phyloP scores from a whole-genome alignment of 371 early-diverging fungal genomes.

The Mortierella sp. region DNA sequence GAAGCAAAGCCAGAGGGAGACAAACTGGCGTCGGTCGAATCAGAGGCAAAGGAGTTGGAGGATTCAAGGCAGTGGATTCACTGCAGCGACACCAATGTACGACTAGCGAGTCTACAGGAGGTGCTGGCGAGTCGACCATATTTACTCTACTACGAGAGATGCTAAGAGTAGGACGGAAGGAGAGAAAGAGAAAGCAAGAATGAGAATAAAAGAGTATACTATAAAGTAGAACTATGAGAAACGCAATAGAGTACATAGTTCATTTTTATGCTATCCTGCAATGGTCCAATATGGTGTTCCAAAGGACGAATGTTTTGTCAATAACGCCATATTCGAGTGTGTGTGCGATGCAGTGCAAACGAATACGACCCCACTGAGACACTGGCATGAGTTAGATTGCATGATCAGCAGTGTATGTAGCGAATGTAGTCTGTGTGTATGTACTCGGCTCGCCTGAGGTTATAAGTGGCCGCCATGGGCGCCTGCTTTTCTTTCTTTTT shows the following conservation, averaged over 20 bases:
- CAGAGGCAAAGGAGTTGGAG: constrained; percentile 5
- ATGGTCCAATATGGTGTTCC: no score
- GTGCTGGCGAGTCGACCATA: constrained; percentile 37
- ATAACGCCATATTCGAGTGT: background rate
- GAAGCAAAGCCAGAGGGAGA: constrained; percentile 10
- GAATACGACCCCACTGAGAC: background rate
- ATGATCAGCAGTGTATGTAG: no score
- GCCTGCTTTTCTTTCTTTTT: background rate
- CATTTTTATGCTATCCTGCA: no score
- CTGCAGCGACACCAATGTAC: constrained; percentile 48
- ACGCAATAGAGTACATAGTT: background rate
- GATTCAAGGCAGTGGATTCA: constrained; percentile 39
- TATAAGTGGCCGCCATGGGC: background rate
- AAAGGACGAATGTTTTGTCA: background rate
- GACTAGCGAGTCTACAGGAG: constrained; percentile 33
- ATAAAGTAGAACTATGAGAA: background rate
- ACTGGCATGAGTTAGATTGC: background rate
- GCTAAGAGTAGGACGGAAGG: constrained; percentile 17
- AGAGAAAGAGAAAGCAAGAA: background rate
- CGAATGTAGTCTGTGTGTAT: no score
- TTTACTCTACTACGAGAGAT: constrained; percentile 55
- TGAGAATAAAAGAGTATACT: constrained; percentile 2
- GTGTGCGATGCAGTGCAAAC: no score
- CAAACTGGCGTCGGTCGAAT: background rate
- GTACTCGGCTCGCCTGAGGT: background rate